phyloP scores from a whole-genome alignment of 2,329 filamentous ascomycete genomes.

The Fusarium sp. region DNA sequence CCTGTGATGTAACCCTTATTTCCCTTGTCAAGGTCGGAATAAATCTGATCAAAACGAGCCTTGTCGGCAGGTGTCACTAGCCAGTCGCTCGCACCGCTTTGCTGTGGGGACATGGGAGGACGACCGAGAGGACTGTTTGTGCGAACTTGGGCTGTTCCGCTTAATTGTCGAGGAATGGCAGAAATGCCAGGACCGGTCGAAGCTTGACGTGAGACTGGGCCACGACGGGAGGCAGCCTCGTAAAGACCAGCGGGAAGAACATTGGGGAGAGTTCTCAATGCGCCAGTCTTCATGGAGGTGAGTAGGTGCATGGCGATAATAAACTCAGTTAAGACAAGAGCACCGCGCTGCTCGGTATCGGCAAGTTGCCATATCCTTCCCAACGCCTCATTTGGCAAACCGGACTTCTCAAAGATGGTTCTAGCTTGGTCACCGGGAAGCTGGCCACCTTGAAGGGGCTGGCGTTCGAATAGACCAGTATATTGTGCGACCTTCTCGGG shows the following conservation, averaged over 20 bases:
- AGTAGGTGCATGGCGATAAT: conserved; percentile 98
- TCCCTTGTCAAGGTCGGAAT: conserved; percentile 83
- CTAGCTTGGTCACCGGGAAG: conserved; percentile 90
- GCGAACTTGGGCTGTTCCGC: conserved; percentile 75
- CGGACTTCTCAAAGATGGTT: conserved; percentile 93
- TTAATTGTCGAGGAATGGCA: conserved; percentile 86
- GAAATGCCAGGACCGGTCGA: conserved; percentile 67
- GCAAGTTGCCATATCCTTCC: conserved; percentile 97
- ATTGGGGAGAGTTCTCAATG: conserved; percentile 82
- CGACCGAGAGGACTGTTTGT: conserved; percentile 70
- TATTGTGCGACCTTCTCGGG: conserved; percentile 93
- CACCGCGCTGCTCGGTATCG: conserved; percentile 92
- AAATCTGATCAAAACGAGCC: conserved; percentile 87
- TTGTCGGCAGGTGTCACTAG: conserved; percentile 87
- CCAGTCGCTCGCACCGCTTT: conserved; percentile 73
- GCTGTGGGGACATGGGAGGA: conserved; percentile 61
- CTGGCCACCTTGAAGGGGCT: conserved; percentile 76
- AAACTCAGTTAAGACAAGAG: conserved; percentile 89
- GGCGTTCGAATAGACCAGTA: conserved; percentile 89
- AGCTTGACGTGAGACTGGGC: conserved; percentile 62
- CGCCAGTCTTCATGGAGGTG: conserved; percentile 88
- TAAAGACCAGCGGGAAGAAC: conserved; percentile 87
- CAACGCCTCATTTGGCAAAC: conserved; percentile 87
- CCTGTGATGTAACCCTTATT: conserved; percentile 89
- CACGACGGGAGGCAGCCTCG: conserved; percentile 85